Conservation (phyloP, 2,329 filamentous ascomycete species). For the Sphaerulina vaccinii region DNA sequence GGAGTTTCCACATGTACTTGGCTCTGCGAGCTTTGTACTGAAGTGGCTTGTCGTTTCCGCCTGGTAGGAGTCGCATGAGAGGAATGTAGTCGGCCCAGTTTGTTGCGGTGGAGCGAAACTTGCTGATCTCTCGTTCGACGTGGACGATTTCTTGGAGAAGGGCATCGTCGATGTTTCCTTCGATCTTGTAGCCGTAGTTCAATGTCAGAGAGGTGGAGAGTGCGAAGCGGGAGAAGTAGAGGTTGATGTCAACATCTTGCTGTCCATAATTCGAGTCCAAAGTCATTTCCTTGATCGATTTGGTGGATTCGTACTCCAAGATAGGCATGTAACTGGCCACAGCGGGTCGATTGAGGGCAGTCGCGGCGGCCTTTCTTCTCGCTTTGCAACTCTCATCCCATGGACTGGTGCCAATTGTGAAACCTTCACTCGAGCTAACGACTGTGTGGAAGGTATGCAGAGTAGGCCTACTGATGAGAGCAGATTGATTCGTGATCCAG, state of each 20-base stretch:
- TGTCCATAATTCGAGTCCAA: slow-evolving; percentile 62
- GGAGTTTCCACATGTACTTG: slow-evolving; percentile 60
- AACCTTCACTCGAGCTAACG: slow-evolving; percentile 72
- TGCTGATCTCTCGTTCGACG: slow-evolving; percentile 73
- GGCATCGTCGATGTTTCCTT: slow-evolving; percentile 65
- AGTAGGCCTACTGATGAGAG: slow-evolving; percentile 73
- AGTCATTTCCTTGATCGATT: slow-evolving; percentile 70
- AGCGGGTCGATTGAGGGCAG: slow-evolving; percentile 72
- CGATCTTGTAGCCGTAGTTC: slow-evolving; percentile 76
- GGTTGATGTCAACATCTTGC: slow-evolving; percentile 66
- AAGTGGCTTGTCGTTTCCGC: slow-evolving; percentile 60
- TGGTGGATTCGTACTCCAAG: slow-evolving; percentile 71
- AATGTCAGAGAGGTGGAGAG: slow-evolving; percentile 75
- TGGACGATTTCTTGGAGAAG: slow-evolving; percentile 71
- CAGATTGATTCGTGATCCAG: slow-evolving; percentile 76
- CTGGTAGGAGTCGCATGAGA: slow-evolving; percentile 63
- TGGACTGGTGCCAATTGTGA: slow-evolving; percentile 79
- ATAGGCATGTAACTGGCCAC: slow-evolving; percentile 80
- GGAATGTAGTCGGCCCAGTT: slow-evolving; percentile 83
- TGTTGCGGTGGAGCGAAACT: slow-evolving; percentile 74
- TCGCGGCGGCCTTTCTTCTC: slow-evolving; percentile 74
- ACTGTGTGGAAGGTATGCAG: slow-evolving; percentile 81
- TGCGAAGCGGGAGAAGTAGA: slow-evolving; percentile 73
- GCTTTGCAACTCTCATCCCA: slow-evolving; percentile 81
- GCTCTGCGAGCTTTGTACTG: slow-evolving; percentile 69